A percentile compares a stretch with the other conserved stretches of the same genome.
Evolutionary conservation across 2,329 filamentous ascomycete species (phyloP).

Genomic region (Alternaria incomplexa): DNA sequence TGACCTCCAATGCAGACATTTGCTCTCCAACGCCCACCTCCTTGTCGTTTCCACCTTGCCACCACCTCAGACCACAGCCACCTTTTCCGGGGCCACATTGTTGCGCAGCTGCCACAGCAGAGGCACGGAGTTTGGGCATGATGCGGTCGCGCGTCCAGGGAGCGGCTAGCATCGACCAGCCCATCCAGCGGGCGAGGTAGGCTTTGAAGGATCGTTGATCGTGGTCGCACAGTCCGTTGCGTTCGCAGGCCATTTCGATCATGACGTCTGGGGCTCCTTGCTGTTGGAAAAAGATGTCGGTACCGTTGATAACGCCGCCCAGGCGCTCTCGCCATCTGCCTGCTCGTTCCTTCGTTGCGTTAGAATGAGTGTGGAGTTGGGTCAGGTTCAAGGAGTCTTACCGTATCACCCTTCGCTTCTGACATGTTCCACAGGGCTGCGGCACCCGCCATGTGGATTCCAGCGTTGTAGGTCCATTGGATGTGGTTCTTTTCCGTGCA

Average conservation of each 20-base stretch:
- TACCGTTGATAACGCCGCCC: constrained; percentile 39
- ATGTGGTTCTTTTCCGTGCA: constrained; percentile 52
- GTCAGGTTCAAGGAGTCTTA: not conserved
- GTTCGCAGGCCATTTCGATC: constrained; percentile 55
- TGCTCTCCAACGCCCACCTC: constrained; percentile 62
- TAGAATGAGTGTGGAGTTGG: not conserved
- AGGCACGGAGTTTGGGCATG: constrained; percentile 58
- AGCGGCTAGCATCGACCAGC: constrained; percentile 45
- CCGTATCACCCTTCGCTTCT: constrained; percentile 38
- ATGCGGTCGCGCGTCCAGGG: constrained; percentile 49
- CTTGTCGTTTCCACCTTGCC: constrained; percentile 52
- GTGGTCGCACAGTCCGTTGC: constrained; percentile 51
- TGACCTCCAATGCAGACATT: constrained; percentile 63
- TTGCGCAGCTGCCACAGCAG: constrained; percentile 61
- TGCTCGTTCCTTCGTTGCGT: constrained; percentile 19
- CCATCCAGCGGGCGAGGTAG: constrained; percentile 51
- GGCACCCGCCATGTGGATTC: constrained; percentile 53
- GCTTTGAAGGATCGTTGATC: constrained; percentile 56
- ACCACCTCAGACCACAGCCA: constrained; percentile 55
- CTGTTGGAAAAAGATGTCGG: constrained; percentile 51
- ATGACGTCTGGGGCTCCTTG: constrained; percentile 55
- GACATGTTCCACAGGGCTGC: constrained; percentile 56
- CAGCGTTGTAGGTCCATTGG: constrained; percentile 55
- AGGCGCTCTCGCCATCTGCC: constrained; percentile 32
- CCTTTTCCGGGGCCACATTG: constrained; percentile 60